Evolutionary conservation across 2,329 filamentous ascomycete species (phyloP).

Genomic region (Ophiostoma triangulosporum): DNA sequence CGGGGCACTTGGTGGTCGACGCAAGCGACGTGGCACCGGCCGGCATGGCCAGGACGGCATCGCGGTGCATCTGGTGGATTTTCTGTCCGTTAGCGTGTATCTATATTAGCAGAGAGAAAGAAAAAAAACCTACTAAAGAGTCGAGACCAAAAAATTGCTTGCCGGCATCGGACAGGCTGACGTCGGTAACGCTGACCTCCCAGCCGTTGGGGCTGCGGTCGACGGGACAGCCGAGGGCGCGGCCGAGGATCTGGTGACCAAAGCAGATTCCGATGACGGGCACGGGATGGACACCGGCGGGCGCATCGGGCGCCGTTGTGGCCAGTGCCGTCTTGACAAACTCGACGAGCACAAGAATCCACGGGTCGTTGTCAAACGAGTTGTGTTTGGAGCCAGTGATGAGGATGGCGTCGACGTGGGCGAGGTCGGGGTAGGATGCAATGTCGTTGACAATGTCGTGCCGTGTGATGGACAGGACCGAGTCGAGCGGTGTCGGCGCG

Average conservation of each 20-base stretch:
- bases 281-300: slow-evolving; percentile 42
- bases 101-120: not conserved
- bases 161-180: slow-evolving; percentile 55
- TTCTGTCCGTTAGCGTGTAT: slow-evolving; percentile 28
- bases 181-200: slow-evolving; percentile 64
- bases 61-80: slow-evolving; percentile 78
- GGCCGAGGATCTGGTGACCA: slow-evolving; percentile 71
- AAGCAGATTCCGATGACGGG: slow-evolving; percentile 74
- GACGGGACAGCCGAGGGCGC: slow-evolving; percentile 56
- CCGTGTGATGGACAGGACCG: slow-evolving; percentile 43
- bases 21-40: slow-evolving; percentile 48
- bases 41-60: slow-evolving; percentile 56
- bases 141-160: slow-evolving; percentile 52
- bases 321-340: slow-evolving; percentile 39
- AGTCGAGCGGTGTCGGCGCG: slow-evolving; percentile 28
- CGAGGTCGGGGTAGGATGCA: slow-evolving; percentile 56
- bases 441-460: slow-evolving; percentile 58
- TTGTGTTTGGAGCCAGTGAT: slow-evolving; percentile 66
- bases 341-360: slow-evolving; percentile 62
- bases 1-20: slow-evolving; percentile 49
- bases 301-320: slow-evolving; percentile 21
- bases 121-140: not conserved
- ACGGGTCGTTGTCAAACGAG: slow-evolving; percentile 58
- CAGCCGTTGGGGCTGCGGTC: slow-evolving; percentile 55
- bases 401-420: slow-evolving; percentile 67